phyloP scores from a whole-genome alignment of 805 yeast species.

The Hanseniaspora nectarophila region DNA sequence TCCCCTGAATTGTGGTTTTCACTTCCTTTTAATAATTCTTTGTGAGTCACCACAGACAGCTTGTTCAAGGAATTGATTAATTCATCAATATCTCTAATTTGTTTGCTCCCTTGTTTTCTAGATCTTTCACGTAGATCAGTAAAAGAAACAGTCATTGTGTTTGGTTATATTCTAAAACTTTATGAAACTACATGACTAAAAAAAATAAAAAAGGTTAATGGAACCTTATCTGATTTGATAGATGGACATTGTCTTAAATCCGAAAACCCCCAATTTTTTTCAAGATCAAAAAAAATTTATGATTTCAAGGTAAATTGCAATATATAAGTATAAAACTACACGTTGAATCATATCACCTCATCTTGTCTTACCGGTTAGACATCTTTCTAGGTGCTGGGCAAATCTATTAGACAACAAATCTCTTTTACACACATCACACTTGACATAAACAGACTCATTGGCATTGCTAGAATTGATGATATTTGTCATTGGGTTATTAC shows the following conservation, averaged over 20 bases:
- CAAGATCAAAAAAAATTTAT: too few species aligned
- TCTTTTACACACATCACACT: slow-evolving; percentile 70
- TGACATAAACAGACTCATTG: slow-evolving; percentile 38
- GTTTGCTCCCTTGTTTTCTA: background rate
- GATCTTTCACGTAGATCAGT: background rate
- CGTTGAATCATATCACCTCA: slow-evolving; percentile 18
- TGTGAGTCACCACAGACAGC: background rate
- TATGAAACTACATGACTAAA: too few species aligned
- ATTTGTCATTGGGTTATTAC: slow-evolving; percentile 8
- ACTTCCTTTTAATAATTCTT: background rate
- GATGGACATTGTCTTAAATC: too few species aligned
- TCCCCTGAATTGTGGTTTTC: background rate
- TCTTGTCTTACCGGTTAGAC: slow-evolving; percentile 61
- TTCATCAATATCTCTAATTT: background rate
- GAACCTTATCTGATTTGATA: too few species aligned
- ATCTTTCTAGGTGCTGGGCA: slow-evolving; percentile 86
- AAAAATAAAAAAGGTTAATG: too few species aligned
- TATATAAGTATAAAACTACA: too few species aligned
- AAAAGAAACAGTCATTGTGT: background rate
- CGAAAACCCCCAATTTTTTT: too few species aligned
- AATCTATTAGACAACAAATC: slow-evolving; percentile 83
- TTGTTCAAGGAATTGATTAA: background rate
- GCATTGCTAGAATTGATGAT: background rate
- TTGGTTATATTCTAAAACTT: background rate
- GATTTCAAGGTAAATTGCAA: too few species aligned